Base-by-base conservation (phyloP, 345 rosid genomes). In the Atalantia buxifolia region DNA sequence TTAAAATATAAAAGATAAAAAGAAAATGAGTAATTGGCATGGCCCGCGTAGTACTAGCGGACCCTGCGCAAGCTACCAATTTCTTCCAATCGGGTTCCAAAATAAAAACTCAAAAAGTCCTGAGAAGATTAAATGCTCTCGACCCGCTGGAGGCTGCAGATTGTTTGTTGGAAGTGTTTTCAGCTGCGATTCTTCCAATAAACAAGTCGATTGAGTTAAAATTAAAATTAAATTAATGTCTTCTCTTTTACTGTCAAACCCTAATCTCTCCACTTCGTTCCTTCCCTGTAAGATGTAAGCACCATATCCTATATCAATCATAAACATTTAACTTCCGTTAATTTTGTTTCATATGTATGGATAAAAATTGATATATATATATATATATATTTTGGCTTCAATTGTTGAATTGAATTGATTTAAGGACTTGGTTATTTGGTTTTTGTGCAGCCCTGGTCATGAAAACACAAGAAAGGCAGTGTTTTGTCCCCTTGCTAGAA, bases 181-280 rank as follows among this genome's bases (percentile, higher is more conserved):
- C 53, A 31, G 19, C 24, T 66, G 27, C 7, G 50, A 65, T 65
- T 53, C 10, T 50, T 16, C 16, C 77, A 24, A 42, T 25, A 60
- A 14, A 55, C 4, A 72, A 30, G 12, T 9, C 1, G 13, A 28
- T 38, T 42, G 25, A 60, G 28, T 16, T 38, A 61, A 38, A 45
- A 14, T 27, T 50, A 35, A 2, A 8, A 40, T 40, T 40, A 40
- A 40, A 66, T 48, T 50, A 14, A 93, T 93, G 98, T 82, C 86
- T 36, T 83, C 87, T n/a, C 85, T 87, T 81, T 84, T 83, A 74
- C 86, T 93, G 78, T 85, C 92, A 1, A 88, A 71, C 67, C 88
- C 93, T 74, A 48, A 81, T 19, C 75, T 83, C 55, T 84, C 92
- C 76, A 84, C 97, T 77, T 79, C 88, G 31, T 85, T 86, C 75